Base-by-base conservation (phyloP, 176 grass and related monocot species). In the Typha latifolia region DNA sequence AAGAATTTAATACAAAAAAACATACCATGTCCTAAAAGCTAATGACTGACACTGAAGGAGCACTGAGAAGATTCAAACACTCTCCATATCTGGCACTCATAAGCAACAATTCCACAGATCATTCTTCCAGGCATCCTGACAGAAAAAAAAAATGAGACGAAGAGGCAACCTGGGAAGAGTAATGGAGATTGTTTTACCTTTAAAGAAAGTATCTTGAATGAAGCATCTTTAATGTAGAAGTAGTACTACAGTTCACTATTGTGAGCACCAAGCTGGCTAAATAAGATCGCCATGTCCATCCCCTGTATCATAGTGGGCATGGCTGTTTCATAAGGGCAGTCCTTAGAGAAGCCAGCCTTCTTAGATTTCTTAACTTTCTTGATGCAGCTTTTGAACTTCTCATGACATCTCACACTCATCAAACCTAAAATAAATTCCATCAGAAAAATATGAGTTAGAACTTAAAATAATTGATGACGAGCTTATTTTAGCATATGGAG, bases 211-310 rank as follows among this genome's bases (percentile, higher is more conserved):
- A 61, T 16, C 21, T 62, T 51, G 27, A 32, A 24, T 18, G 34
- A 43, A 31, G 9, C 22, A 12, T 7, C 53, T 59, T 12, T 19
- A 43, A 10, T 43, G 18, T 59, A 59, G n/a, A 9, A 11, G 53
- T 49, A 52, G 69, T 14, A 49, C 79, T 90, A 89, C 22, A 95
- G 74, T 71, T 95, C 90, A 15, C 66, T 20, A 64, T 82, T 72
- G 23, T 81, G 68, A 55, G 32, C 59, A 51, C 82, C 74, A 3
- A 95, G 8, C 49, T 97, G 85, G 69, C 83, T 84, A 61, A 97
- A 82, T 77, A 97, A 82, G 73, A 96, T 96, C 16, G 88, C 93
- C 85, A 96, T 89, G 69, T 96, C 85, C 88, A 97, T 97, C 65
- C 93, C 93, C 62, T 84, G 85, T 47, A 80, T 75, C 85, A 96